Evolutionary conservation across 345 rosid genomes (phyloP).

Genomic region (Sonneratia alba): DNA sequence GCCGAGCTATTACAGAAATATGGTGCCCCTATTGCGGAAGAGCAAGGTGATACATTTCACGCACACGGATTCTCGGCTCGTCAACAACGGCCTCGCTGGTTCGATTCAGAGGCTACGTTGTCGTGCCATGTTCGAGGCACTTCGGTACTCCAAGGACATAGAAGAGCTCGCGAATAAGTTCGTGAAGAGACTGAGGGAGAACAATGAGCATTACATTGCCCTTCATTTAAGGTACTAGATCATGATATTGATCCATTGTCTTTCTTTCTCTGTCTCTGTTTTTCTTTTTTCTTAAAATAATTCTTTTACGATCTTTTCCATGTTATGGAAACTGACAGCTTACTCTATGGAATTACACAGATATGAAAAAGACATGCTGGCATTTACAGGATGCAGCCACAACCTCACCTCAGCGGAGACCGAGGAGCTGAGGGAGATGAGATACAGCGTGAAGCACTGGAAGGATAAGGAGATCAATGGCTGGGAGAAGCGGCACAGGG

Average conservation of each 20-base stretch:
- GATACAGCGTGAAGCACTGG: conserved; percentile 43
- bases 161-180: conserved; percentile 40
- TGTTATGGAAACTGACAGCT: not conserved
- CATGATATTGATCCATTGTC: not conserved
- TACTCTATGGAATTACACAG: conserved; percentile 16
- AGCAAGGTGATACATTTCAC: conserved; percentile 50
- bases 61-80: conserved; percentile 52
- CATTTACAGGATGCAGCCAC: conserved; percentile 70
- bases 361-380: conserved; percentile 79
- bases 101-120: conserved; percentile 62
- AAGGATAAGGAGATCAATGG: conserved; percentile 51
- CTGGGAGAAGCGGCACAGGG: conserved; percentile 28
- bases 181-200: conserved; percentile 32
- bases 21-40: conserved; percentile 29
- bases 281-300: no score
- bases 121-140: conserved; percentile 58
- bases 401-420: conserved; percentile 43
- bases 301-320: not conserved
- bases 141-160: conserved; percentile 32
- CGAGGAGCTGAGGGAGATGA: conserved; percentile 30
- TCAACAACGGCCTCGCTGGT: conserved; percentile 43
- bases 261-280: not conserved
- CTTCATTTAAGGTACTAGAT: conserved; percentile 56
- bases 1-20: conserved; percentile 45
- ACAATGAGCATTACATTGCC: conserved; percentile 40